Conservation (phyloP, 2,329 filamentous ascomycete species). For the Pestalotiopsis sp. region DNA sequence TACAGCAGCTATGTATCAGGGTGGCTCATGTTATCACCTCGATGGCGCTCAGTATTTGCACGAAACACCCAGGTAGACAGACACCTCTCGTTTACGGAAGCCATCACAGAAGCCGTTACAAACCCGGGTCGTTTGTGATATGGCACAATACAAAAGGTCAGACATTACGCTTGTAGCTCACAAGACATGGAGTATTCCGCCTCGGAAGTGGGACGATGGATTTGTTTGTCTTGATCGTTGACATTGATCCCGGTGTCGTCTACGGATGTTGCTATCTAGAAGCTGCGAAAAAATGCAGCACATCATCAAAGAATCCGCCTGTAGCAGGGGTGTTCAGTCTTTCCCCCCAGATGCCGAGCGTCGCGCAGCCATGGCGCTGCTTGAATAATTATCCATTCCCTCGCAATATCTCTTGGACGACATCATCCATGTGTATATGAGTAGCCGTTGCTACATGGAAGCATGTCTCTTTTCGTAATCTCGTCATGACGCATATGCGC, state of each 20-base stretch:
- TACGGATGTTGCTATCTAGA: constrained; percentile 38
- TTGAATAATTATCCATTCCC: constrained; percentile 25
- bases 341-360: constrained; percentile 25
- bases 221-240: constrained; percentile 9
- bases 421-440: constrained; percentile 23
- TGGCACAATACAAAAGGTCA: neutral
- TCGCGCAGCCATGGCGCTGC: constrained; percentile 24
- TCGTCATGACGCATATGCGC: constrained; percentile 12
- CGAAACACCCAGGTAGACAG: no score
- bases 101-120: no score
- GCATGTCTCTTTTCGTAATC: constrained; percentile 11
- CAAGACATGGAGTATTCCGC: neutral
- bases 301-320: constrained; percentile 30
- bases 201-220: neutral
- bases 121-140: no score
- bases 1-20: no score
- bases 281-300: constrained; percentile 29
- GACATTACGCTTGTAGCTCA: neutral
- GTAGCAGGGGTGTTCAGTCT: constrained; percentile 14
- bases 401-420: constrained; percentile 27
- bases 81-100: no score
- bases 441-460: constrained; percentile 14
- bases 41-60: no score
- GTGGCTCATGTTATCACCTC: no score
- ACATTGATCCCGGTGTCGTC: constrained; percentile 27